Conservation (phyloP, 2,329 filamentous ascomycete species). For the Penicillium sp. region DNA sequence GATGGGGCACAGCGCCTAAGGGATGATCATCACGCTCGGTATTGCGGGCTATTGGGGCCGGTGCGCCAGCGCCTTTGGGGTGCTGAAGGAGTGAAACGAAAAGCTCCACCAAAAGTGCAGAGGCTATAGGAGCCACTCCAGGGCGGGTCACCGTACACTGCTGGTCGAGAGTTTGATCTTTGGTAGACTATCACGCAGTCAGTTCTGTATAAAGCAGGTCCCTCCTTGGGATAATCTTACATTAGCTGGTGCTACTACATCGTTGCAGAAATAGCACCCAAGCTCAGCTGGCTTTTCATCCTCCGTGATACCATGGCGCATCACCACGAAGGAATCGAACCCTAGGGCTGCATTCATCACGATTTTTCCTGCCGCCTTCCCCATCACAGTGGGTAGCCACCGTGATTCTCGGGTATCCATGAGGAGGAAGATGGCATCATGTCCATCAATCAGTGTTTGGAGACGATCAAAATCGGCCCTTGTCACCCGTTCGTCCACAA, state of each 20-base stretch:
- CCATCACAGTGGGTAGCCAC: constrained; percentile 96
- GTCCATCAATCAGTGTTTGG: constrained; percentile 70
- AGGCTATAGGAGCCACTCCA: constrained; percentile 87
- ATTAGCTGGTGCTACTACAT: constrained; percentile 90
- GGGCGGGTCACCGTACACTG: constrained; percentile 97
- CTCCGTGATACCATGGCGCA: constrained; percentile 79
- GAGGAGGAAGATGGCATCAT: constrained; percentile 92
- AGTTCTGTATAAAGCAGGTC: constrained; percentile 13
- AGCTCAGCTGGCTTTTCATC: constrained; percentile 61
- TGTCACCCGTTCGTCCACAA: constrained; percentile 67
- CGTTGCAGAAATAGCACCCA: constrained; percentile 98
- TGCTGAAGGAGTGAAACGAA: constrained; percentile 86
- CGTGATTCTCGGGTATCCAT: constrained; percentile 95
- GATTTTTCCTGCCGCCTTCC: constrained; percentile 86
- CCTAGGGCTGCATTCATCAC: constrained; percentile 95
- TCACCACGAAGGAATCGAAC: constrained; percentile 95
- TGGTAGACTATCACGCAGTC: constrained; percentile 66
- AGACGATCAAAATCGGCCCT: constrained; percentile 73
- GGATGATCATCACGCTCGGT: constrained; percentile 43
- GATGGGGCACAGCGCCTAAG: constrained; percentile 57
- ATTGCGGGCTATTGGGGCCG: constrained; percentile 31
- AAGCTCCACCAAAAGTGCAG: constrained; percentile 84
- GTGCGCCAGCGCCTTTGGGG: constrained; percentile 52
- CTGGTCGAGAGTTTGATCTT: constrained; percentile 92
- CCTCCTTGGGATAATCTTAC: constrained; percentile 53